Conservation (phyloP, 345 rosid genomes). For the Melaleuca quinquenervia region DNA sequence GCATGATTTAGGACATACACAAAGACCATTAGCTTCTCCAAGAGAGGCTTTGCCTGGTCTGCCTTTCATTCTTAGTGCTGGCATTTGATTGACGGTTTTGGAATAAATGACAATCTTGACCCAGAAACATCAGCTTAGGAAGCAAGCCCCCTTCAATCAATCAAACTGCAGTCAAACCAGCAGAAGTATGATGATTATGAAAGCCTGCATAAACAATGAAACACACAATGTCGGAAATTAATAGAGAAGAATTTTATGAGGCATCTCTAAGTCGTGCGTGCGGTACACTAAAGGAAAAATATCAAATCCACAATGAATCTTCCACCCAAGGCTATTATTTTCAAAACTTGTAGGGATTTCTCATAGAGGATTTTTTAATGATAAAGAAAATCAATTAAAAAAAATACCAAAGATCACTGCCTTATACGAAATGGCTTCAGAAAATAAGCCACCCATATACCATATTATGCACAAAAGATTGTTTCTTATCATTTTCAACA, state of each 20-base stretch:
- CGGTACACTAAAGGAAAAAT: background rate
- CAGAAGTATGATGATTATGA: background rate
- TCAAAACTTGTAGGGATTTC: background rate
- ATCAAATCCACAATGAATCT: background rate
- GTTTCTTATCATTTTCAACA: background rate
- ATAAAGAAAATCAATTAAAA: background rate
- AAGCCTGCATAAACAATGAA: background rate
- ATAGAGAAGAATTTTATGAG: background rate
- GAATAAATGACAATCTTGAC: conserved; percentile 22
- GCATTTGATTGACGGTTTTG: conserved; percentile 43
- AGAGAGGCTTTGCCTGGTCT: conserved; percentile 25
- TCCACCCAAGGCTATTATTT: background rate
- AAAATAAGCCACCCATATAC: background rate
- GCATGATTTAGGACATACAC: conserved; percentile 41
- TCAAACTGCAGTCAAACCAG: conserved; percentile 13
- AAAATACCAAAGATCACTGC: background rate
- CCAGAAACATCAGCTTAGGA: conserved; percentile 32
- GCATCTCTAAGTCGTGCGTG: background rate
- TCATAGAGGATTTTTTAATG: background rate
- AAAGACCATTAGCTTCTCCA: conserved; percentile 39
- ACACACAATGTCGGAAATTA: background rate
- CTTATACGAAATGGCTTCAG: background rate
- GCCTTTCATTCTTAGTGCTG: conserved; percentile 61
- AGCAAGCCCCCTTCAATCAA: conserved; percentile 10
- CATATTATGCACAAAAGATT: background rate